Evolutionary conservation across 129 eudicot species (phyloP), one percentile per base, ranked within the genome.

Genomic region (Escallonia herrerae): DNA sequence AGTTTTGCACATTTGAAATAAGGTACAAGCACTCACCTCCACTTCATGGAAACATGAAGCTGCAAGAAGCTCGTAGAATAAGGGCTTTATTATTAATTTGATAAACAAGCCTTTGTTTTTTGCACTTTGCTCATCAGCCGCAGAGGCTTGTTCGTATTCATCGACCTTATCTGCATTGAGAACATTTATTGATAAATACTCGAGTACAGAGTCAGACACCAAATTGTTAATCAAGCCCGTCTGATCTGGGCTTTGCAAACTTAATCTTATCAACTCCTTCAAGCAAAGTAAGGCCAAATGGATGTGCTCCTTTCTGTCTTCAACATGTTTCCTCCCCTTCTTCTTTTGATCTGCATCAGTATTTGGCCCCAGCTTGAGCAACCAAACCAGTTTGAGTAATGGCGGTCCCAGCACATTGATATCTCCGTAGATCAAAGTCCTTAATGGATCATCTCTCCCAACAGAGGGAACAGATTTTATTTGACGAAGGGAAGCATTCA

Each of bases 351-450:
- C 73, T 53, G 22, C 67, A 48, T 49, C 69, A 11, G 63, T 40
- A 41, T 74, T 70, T n/a, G 68, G 54, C 14, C 49, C 70, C 41
- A 58, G 56, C 72, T 74, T 78, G 62, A 89, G 73, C 74, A 73
- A 77, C 81, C 77, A 74, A 60, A 89, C 62, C 71, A 76, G 38
- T 68, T 74, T 83, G 75, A 83, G 61, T 64, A 89, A 5, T 10
- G 85, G 85, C 46, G 96, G 85, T 22, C 90, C 90, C 55, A 89
- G 76, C 63, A 73, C 65, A 78, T 78, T 83, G 66, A 85, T 76
- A 46, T 89, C 90, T 47, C 94, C 96, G 66, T 73, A 81, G 53
- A 85, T 63, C 81, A 89, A 89, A 48, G 59, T 71, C 74, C 74
- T 89, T 53, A 83, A 41, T 8, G 84, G 79, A 68, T 80, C 85